These are phyloP conservation scores for Arachis hypogaea DNA, from an alignment of 306 rosid genomes.

Conservation along the genomic window DNA sequence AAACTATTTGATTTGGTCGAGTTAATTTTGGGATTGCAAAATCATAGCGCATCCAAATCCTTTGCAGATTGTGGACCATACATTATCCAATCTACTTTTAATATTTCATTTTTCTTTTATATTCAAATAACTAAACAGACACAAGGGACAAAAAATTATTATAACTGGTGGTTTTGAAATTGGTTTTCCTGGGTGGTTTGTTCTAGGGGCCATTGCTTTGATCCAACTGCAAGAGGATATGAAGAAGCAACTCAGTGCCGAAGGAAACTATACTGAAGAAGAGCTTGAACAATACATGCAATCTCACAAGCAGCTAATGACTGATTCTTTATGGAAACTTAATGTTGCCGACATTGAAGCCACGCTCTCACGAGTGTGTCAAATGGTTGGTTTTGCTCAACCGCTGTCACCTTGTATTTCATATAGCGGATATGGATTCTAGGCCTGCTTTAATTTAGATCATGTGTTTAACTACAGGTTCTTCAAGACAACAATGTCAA, in stretches of 20 bases:
- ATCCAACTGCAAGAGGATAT: constrained; percentile 98
- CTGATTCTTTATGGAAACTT: constrained; percentile 97
- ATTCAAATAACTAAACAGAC: no score
- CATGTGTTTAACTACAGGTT: constrained; percentile 63
- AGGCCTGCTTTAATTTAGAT: constrained; percentile 37
- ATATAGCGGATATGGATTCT: constrained; percentile 28
- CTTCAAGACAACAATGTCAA: constrained; percentile 83
- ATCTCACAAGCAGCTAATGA: constrained; percentile 87
- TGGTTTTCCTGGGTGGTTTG: constrained; percentile 40
- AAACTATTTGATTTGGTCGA: no score
- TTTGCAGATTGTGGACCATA: no score
- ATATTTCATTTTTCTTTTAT: no score
- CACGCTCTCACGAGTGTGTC: constrained; percentile 96
- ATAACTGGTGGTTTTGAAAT: constrained; percentile 32
- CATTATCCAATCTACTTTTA: no score
- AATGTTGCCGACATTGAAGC: constrained; percentile 98
- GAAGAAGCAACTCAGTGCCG: constrained; percentile 89
- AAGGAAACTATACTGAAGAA: constrained; percentile 91
- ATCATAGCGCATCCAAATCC: no score
- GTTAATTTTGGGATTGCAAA: no score
- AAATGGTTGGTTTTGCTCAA: constrained; percentile 64
- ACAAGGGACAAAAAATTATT: neutral
- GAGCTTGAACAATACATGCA: constrained; percentile 91
- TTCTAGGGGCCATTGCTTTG: constrained; percentile 91
- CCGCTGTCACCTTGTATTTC: constrained; percentile 27